Conservation (phyloP, 164 flowering plant genomes). For the Umbellularia californica region DNA sequence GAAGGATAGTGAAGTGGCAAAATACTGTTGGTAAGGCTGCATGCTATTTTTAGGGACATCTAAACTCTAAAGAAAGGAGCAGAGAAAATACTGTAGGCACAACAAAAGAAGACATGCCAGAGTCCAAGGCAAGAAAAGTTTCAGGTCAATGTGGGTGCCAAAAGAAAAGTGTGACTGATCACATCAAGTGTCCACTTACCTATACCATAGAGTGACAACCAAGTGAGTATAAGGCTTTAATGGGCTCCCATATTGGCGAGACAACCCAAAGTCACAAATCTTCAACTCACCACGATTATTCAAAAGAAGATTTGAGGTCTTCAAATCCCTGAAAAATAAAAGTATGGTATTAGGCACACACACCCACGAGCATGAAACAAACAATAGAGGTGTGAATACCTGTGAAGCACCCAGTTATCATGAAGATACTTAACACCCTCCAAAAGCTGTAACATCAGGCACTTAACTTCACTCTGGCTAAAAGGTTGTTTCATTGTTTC, state of each 20-base stretch:
- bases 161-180: not conserved
- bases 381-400: slow-evolving; percentile 8
- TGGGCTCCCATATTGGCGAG: slow-evolving; percentile 79
- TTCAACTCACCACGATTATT: slow-evolving; percentile 70
- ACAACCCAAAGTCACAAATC: slow-evolving; percentile 78
- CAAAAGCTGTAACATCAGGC: slow-evolving; percentile 70
- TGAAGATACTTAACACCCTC: slow-evolving; percentile 73
- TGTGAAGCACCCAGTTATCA: slow-evolving; percentile 79
- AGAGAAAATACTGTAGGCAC: not conserved
- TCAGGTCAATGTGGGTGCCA: not conserved
- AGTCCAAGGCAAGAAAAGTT: not conserved
- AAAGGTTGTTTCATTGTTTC: slow-evolving; percentile 56
- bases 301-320: slow-evolving; percentile 71
- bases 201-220: slow-evolving; percentile 86
- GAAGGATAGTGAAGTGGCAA: not conserved
- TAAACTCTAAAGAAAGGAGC: not conserved
- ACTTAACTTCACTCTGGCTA: slow-evolving; percentile 69
- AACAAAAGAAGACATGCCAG: not conserved
- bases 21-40: not conserved
- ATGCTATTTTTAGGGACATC: not conserved
- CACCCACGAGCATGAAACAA: not conserved
- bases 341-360: not conserved
- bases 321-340: slow-evolving; percentile 47
- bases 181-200: slow-evolving; percentile 31
- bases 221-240: slow-evolving; percentile 61